Conservation (phyloP, 257 asterid genomes). For the Jacaranda mimosifolia region DNA sequence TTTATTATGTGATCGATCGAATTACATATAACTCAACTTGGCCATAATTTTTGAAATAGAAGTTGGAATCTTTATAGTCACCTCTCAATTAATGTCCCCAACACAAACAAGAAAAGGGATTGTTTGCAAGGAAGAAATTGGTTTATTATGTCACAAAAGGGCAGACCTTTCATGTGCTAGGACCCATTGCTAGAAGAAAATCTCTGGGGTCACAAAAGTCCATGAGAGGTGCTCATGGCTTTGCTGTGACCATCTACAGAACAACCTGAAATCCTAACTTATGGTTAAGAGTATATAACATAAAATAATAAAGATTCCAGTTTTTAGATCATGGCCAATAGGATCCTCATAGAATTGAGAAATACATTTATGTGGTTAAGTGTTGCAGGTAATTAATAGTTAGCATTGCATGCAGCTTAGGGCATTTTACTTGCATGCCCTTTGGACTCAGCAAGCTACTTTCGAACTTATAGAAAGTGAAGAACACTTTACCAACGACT, state of each 20-base stretch:
- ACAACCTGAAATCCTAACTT: not conserved
- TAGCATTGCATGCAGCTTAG: too few species aligned
- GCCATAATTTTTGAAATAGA: conserved; percentile 16
- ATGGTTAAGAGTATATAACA: not conserved
- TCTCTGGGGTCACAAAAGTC: conserved; percentile 4
- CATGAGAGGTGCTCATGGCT: not conserved
- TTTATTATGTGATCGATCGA: too few species aligned
- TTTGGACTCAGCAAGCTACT: too few species aligned
- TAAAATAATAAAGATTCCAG: not conserved
- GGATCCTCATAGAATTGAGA: too few species aligned
- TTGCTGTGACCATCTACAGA: conserved; percentile 9
- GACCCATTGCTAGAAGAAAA: conserved; percentile 27
- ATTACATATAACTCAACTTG: too few species aligned
- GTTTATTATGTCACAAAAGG: not conserved
- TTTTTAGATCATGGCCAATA: too few species aligned
- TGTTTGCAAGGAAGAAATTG: conserved; percentile 22
- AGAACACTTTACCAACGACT: too few species aligned
- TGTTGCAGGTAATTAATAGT: too few species aligned
- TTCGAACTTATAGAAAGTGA: too few species aligned
- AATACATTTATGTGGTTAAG: too few species aligned
- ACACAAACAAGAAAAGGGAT: conserved; percentile 34
- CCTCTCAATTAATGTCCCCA: conserved; percentile 23
- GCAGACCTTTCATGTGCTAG: conserved; percentile 34
- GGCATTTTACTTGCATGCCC: too few species aligned
- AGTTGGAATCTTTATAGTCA: conserved; percentile 50